Base-by-base conservation (phyloP, 1,284 basidiomycete species). In the Papiliotrema flavescens region DNA sequence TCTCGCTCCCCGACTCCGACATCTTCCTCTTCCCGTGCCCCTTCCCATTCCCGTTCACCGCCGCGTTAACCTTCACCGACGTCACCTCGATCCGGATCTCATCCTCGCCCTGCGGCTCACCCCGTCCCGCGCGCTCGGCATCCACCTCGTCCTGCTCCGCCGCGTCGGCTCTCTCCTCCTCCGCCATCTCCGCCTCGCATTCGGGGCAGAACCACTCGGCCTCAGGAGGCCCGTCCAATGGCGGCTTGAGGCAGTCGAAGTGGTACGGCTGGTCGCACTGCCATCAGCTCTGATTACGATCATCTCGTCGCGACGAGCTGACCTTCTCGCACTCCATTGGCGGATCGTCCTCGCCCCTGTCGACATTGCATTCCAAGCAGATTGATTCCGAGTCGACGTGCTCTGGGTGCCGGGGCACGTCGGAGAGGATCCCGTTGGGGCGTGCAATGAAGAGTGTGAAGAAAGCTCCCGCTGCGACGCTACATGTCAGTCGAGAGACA, bases 181-280 rank as follows among this genome's bases (percentile, higher is more conserved):
- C 51, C 24, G 51, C 53, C 39, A 47, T 54, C 51, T 50, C 61
- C 45, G 58, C 57, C 39, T 67, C 67, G 61, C 90, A 94, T 47
- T 81, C 79, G 0, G 87, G 84, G 67, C 90, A 94, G 80, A 93
- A 94, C 91, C 91, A 95, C 73, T 93, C 89, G 36, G 89, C 93
- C 22, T 90, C 88, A 0, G 94, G 94, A 15, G 94, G 79, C 1
- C 80, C 83, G 15, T 77, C 70, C 47, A 98, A 76, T 2, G 90
- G 89, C 7, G 92, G 93, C 34, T 80, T 76, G 47, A 95, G 81
- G 72, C 93, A 98, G 3, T 80, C 80, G 14, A 89, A 79, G 71
- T 98, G 93, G 71, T 88, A 96, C 0, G 92, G 90, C 45, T 83
- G 81, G 68, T 97, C 93, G 71, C 93, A 98, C 87, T 92, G 54